Conservation (phyloP, 805 yeast species). For the Candida golubevii region DNA sequence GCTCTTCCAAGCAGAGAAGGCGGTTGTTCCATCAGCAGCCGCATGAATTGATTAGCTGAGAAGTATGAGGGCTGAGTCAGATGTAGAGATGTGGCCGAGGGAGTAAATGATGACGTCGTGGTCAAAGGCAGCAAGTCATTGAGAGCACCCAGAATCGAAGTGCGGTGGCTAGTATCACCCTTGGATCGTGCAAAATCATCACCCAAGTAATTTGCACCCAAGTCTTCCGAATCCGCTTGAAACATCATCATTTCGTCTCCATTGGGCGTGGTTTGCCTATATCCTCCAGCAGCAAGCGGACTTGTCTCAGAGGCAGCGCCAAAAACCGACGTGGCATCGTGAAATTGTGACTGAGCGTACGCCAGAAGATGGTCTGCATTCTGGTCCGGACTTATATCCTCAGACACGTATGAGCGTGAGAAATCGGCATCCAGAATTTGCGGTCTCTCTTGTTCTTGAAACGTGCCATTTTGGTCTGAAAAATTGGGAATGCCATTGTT, state of each 20-base stretch:
- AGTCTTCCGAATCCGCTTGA: background rate
- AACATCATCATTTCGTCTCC: background rate
- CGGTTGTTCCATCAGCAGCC: conserved; percentile 36
- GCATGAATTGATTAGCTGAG: conserved; percentile 39
- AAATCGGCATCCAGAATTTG: background rate
- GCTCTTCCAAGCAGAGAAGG: conserved; percentile 27
- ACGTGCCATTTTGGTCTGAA: background rate
- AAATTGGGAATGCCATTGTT: background rate
- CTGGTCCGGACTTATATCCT: conserved; percentile 2
- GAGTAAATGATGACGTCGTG: conserved; percentile 41
- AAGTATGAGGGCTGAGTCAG: conserved; percentile 42
- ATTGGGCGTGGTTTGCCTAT: background rate
- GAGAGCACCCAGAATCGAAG: conserved; percentile 12
- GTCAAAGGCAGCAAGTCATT: conserved; percentile 40
- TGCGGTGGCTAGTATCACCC: conserved; percentile 12
- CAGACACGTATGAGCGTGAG: conserved; percentile 1
- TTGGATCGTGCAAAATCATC: background rate
- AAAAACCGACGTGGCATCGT: background rate
- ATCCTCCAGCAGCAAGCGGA: background rate
- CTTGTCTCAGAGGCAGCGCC: background rate
- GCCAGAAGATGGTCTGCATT: background rate
- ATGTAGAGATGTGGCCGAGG: conserved; percentile 37
- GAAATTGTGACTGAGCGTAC: background rate
- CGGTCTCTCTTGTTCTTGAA: background rate
- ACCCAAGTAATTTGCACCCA: background rate